Conservation (phyloP, 805 yeast species). For the Candida adriatica region DNA sequence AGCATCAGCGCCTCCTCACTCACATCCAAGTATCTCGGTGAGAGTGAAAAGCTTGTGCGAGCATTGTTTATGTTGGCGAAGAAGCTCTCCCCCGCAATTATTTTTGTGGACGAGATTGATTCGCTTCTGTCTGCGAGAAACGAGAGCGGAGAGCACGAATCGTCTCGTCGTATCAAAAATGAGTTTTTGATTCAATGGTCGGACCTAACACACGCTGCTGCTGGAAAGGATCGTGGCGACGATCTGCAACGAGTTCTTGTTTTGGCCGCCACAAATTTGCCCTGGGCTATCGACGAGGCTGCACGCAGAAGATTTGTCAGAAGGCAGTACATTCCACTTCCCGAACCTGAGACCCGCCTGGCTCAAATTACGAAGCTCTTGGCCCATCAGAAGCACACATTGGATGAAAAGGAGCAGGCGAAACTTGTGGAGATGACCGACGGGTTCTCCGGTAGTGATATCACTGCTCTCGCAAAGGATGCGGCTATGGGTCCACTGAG, state of each 20-base stretch:
- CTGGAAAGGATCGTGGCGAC: conserved; percentile 39
- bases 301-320: conserved; percentile 92
- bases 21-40: conserved; percentile 77
- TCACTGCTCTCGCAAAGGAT: conserved; percentile 92
- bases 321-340: conserved; percentile 89
- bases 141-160: conserved; percentile 70
- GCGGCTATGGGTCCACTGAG: conserved; percentile 98
- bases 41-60: conserved; percentile 85
- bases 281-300: conserved; percentile 97
- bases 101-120: conserved; percentile 94
- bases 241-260: conserved; percentile 61
- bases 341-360: conserved; percentile 76
- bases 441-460: conserved; percentile 91
- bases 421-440: conserved; percentile 60
- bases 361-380: conserved; percentile 68
- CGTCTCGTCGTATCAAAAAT: conserved; percentile 85
- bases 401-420: conserved; percentile 57
- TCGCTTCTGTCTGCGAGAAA: conserved; percentile 79
- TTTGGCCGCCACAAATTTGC: conserved; percentile 90
- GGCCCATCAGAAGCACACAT: conserved; percentile 58
- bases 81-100: conserved; percentile 86
- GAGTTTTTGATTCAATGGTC: conserved; percentile 96
- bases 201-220: conserved; percentile 82
- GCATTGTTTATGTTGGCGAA: conserved; percentile 84
- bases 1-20: conserved; percentile 87